A percentile compares a stretch with the other conserved stretches of the same genome.
phyloP scores from a whole-genome alignment of 139 green algal species.

The Limnomonas spitsbergensis region DNA sequence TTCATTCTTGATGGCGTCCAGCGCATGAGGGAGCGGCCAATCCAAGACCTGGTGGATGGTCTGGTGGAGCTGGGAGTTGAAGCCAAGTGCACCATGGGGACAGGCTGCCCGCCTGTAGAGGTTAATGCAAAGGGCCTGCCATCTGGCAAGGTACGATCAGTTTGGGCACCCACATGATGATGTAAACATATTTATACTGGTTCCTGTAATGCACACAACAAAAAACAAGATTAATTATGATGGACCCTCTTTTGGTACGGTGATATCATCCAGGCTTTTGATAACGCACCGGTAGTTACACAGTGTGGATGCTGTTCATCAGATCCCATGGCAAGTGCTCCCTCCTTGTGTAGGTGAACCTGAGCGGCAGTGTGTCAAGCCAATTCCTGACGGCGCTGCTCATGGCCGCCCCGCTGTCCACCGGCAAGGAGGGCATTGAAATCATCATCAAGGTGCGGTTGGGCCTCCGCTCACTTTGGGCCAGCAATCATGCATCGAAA shows the following conservation, averaged over 20 bases:
- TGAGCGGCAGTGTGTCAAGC: constrained; percentile 74
- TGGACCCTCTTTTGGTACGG: too few relatives aligned
- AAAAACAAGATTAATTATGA: too few relatives aligned
- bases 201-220: too few relatives aligned
- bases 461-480: too few relatives aligned
- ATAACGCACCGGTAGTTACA: too few relatives aligned
- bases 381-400: constrained; percentile 98
- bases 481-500: too few relatives aligned
- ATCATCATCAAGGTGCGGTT: constrained; percentile 68
- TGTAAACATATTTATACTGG: neutral
- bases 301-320: too few relatives aligned
- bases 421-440: constrained; percentile 58
- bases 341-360: constrained; percentile 44
- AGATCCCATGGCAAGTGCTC: neutral
- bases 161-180: too few relatives aligned
- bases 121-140: constrained; percentile 81
- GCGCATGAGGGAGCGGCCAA: constrained; percentile 94
- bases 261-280: too few relatives aligned
- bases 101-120: constrained; percentile 90
- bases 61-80: constrained; percentile 93
- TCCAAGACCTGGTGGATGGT: constrained; percentile 86
- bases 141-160: constrained; percentile 69
- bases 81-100: constrained; percentile 86
- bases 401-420: constrained; percentile 91
- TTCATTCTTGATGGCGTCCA: constrained; percentile 88